These are phyloP conservation scores for Agrocybe chaxingu DNA, from an alignment of 768 basidiomycete genomes.

Conservation along the genomic window DNA sequence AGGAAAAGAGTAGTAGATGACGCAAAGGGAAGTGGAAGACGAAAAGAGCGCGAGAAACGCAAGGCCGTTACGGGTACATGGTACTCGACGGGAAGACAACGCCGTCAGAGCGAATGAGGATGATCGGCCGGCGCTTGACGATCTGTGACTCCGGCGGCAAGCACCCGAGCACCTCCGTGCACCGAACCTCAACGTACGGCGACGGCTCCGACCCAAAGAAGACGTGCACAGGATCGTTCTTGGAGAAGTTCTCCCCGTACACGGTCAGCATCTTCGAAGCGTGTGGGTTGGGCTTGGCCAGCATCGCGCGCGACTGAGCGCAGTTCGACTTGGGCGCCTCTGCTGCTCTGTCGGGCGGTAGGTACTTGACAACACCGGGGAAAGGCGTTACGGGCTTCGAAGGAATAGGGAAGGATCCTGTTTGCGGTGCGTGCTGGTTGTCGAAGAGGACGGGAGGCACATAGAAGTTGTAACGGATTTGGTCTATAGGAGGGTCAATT, in stretches of 20 bases:
- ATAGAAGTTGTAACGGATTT: conserved; percentile 92
- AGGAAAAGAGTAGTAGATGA: conserved; percentile 15
- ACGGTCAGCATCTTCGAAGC: conserved; percentile 79
- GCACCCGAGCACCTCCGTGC: conserved; percentile 82
- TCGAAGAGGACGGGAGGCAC: conserved; percentile 84
- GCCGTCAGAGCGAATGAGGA: conserved; percentile 81
- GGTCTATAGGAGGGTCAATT: conserved; percentile 46
- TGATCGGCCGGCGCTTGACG: conserved; percentile 71
- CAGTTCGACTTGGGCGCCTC: conserved; percentile 78
- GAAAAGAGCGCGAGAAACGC: no score
- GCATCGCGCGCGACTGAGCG: conserved; percentile 58
- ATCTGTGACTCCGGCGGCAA: conserved; percentile 69
- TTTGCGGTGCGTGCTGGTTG: conserved; percentile 69
- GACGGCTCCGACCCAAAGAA: conserved; percentile 88
- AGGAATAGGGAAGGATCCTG: conserved; percentile 73
- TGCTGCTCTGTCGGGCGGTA: conserved; percentile 83
- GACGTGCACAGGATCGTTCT: conserved; percentile 74
- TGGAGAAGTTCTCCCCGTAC: conserved; percentile 87
- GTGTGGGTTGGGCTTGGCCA: conserved; percentile 77
- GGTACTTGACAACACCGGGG: conserved; percentile 86
- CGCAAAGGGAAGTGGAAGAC: conserved; percentile 5
- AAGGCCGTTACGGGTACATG: conserved; percentile 63
- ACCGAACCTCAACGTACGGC: conserved; percentile 84
- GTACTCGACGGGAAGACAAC: conserved; percentile 83
- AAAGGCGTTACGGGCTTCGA: conserved; percentile 83